phyloP scores from a whole-genome alignment of 2,329 filamentous ascomycete genomes.

The Fusarium staphyleae region DNA sequence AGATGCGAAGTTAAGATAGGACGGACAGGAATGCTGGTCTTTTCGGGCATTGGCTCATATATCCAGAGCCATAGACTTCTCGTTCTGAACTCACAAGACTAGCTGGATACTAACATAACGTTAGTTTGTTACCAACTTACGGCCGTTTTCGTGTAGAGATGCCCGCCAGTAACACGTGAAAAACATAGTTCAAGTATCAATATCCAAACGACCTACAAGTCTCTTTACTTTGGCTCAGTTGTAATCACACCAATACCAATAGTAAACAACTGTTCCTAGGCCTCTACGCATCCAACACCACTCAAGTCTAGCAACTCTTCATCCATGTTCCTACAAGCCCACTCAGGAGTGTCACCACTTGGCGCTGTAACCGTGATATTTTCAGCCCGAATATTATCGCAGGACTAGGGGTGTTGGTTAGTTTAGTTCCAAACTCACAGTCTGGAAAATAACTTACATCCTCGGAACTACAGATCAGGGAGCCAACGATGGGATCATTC shows the following conservation, averaged over 20 bases:
- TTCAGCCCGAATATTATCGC: constrained; percentile 55
- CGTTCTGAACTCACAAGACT: no score
- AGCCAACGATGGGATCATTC: constrained; percentile 36
- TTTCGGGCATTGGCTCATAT: no score
- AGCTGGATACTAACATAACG: no score
- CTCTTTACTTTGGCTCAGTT: no score
- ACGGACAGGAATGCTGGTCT: no score
- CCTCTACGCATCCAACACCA: constrained; percentile 10
- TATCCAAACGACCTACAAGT: no score
- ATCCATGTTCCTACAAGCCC: constrained; percentile 52
- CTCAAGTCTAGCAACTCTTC: constrained; percentile 8
- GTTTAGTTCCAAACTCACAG: neutral
- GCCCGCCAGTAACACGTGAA: no score
- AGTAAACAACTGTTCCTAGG: neutral
- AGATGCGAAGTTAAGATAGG: no score
- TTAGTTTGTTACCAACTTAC: no score
- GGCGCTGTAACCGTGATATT: constrained; percentile 57
- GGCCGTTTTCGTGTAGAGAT: no score
- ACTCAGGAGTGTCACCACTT: constrained; percentile 51
- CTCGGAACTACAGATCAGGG: constrained; percentile 35
- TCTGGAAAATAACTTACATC: constrained; percentile 25
- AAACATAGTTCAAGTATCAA: no score
- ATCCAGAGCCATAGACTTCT: no score
- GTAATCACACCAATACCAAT: neutral
- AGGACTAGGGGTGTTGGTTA: constrained; percentile 30